A percentile compares a stretch with the other conserved stretches of the same genome.
Evolutionary conservation across 148 eudicot species (phyloP).

Genomic region (Nepenthes mirabilis): DNA sequence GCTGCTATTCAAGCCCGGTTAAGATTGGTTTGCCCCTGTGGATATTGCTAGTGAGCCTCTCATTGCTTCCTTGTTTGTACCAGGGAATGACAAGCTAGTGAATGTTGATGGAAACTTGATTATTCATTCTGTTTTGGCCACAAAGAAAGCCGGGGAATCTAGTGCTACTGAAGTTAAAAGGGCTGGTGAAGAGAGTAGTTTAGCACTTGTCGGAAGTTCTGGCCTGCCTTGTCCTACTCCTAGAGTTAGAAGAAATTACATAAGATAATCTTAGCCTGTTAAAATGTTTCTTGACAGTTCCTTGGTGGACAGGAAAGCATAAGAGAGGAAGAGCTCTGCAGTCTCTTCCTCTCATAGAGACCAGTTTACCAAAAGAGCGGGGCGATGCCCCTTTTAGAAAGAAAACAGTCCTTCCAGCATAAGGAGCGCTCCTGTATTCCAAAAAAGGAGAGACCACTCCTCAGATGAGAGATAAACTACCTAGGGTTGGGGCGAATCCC

Average conservation of each 20-base stretch:
- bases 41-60: conserved; percentile 64
- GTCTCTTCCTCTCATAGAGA: no score
- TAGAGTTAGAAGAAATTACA: conserved; percentile 27
- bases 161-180: conserved; percentile 12
- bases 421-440: no score
- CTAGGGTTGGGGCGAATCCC: no score
- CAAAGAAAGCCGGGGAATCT: conserved; percentile 62
- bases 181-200: conserved; percentile 40
- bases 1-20: conserved; percentile 12
- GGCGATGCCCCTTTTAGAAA: no score
- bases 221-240: conserved; percentile 37
- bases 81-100: conserved; percentile 87
- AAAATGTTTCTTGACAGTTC: conserved; percentile 21
- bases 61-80: conserved; percentile 78
- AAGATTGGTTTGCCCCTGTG: conserved; percentile 15
- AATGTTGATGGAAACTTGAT: conserved; percentile 97
- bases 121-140: conserved; percentile 87
- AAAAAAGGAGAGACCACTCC: no score
- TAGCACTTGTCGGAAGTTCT: conserved; percentile 46
- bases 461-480: no score
- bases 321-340: no score
- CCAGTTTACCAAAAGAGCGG: no score
- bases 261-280: conserved; percentile 41
- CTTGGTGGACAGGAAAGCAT: conserved; percentile 25
- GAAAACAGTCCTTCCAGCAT: no score